Evolutionary conservation across 2,329 filamentous ascomycete genomes (phyloP).

Genomic region (Neophaeococcomyces mojaviensis): DNA sequence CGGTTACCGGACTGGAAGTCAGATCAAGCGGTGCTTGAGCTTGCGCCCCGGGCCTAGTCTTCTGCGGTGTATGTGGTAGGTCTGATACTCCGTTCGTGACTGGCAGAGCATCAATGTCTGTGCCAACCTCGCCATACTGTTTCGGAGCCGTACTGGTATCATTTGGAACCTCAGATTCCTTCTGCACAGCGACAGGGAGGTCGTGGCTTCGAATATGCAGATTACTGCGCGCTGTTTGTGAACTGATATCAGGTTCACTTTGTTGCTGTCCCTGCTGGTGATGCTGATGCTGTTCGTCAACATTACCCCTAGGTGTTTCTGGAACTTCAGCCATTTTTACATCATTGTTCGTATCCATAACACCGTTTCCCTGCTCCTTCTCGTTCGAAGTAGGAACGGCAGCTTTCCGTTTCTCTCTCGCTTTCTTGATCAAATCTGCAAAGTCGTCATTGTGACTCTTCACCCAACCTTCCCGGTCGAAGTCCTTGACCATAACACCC

Average conservation of each 20-base stretch:
- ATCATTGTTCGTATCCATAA: not conserved
- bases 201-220: too few species aligned
- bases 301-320: too few species aligned
- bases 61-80: not conserved
- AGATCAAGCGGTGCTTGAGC: not conserved
- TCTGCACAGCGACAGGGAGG: too few species aligned
- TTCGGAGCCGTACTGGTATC: too few species aligned
- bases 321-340: not conserved
- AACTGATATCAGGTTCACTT: too few species aligned
- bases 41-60: too few species aligned
- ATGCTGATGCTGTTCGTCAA: too few species aligned
- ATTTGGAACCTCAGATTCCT: too few species aligned
- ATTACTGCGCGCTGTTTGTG: too few species aligned
- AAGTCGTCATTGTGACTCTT: slow-evolving; percentile 67
- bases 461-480: slow-evolving; percentile 72
- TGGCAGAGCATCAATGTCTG: not conserved
- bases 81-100: not conserved
- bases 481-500: slow-evolving; percentile 74
- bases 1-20: not conserved
- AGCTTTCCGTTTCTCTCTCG: slow-evolving; percentile 41
- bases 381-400: not conserved
- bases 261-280: too few species aligned
- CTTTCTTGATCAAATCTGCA: slow-evolving; percentile 68
- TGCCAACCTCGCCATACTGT: too few species aligned
- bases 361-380: not conserved